Conservation (phyloP, 257 asterid species). For the Lycium ferocissimum region DNA sequence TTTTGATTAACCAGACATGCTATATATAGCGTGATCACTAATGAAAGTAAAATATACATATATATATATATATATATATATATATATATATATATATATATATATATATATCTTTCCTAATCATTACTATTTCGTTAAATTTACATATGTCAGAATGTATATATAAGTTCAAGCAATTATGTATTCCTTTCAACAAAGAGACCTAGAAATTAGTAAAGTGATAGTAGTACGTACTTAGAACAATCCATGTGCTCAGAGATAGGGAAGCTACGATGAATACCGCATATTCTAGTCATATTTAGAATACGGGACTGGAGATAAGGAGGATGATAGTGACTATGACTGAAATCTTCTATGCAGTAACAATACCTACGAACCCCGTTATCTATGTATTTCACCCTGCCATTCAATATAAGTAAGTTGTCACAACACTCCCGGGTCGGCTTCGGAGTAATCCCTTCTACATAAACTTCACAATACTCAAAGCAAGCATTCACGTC, state of each 20-base stretch:
- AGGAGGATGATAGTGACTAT: not conserved
- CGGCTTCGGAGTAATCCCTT: not conserved
- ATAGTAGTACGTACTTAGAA: slow-evolving; percentile 17
- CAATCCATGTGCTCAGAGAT: slow-evolving; percentile 40
- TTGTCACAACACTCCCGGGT: not conserved
- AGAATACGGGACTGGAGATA: not conserved
- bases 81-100: too few species aligned
- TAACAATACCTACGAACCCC: slow-evolving; percentile 14
- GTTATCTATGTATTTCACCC: not conserved
- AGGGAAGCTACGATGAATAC: slow-evolving; percentile 35
- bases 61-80: too few species aligned
- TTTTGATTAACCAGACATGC: too few species aligned
- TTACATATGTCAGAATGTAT: too few species aligned
- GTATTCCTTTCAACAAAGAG: too few species aligned
- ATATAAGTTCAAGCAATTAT: too few species aligned
- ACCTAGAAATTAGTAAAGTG: not conserved
- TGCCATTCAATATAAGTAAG: slow-evolving; percentile 19
- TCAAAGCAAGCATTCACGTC: slow-evolving; percentile 5
- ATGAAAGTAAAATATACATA: too few species aligned
- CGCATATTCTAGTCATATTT: not conserved
- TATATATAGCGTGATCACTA: too few species aligned
- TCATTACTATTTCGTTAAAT: too few species aligned
- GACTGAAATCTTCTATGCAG: slow-evolving; percentile 28
- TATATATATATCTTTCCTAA: too few species aligned
- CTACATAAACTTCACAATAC: slow-evolving; percentile 12